Evolutionary conservation across 495 filamentous ascomycete species (phyloP).

Genomic region (Cudoniella acicularis): DNA sequence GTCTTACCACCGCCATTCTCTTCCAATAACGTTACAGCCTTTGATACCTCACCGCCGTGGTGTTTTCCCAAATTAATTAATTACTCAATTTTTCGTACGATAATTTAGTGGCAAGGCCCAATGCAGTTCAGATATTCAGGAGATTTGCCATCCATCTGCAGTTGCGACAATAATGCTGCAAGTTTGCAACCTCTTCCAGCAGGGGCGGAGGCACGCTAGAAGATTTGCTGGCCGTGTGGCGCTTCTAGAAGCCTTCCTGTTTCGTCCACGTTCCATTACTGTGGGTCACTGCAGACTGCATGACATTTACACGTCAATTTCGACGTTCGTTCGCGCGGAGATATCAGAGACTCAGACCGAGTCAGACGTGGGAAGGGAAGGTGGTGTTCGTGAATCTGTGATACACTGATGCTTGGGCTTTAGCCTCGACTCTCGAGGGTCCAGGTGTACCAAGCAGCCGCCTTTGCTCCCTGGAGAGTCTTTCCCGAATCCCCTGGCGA

Average conservation of each 20-base stretch:
- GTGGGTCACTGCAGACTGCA: neutral
- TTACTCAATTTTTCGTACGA: no score
- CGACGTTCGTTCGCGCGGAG: neutral
- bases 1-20: neutral
- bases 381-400: no score
- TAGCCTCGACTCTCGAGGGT: no score
- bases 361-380: neutral
- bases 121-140: no score
- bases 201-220: conserved; percentile 10
- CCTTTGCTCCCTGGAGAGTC: no score
- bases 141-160: no score
- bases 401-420: no score
- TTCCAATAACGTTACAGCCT: no score
- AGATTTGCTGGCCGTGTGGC: conserved; percentile 2
- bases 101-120: no score
- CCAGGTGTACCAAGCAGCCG: no score
- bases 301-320: neutral
- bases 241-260: conserved; percentile 18
- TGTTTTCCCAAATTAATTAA: neutral
- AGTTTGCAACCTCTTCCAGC: no score
- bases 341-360: neutral
- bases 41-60: neutral
- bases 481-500: neutral
- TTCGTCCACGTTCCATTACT: neutral
- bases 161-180: no score